Percentiles rank a stretch among this genome's conserved stretches.
Conservation (phyloP, 2,329 filamentous ascomycete genomes). For the Monilinia laxa region DNA sequence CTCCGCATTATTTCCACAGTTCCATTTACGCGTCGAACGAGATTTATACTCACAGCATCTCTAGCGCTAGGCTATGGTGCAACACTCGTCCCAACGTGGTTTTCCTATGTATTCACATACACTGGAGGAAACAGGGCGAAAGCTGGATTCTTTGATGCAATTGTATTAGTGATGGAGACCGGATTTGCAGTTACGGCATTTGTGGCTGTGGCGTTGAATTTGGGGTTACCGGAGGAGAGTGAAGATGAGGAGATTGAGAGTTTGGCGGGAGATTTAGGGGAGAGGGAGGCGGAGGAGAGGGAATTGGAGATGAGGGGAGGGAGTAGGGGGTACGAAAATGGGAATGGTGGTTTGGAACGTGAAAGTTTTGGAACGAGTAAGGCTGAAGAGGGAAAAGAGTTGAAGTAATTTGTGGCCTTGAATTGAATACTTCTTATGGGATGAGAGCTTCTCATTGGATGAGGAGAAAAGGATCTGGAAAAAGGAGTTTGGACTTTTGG, state of each 20-base stretch:
- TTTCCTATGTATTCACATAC: constrained; percentile 71
- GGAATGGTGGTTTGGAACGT: background rate
- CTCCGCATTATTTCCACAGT: constrained; percentile 72
- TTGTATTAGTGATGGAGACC: constrained; percentile 70
- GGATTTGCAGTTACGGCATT: constrained; percentile 75
- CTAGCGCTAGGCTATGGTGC: constrained; percentile 72
- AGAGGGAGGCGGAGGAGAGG: constrained; percentile 21
- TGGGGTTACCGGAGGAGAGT: constrained; percentile 71
- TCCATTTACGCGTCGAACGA: constrained; percentile 73
- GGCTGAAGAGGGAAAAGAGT: background rate
- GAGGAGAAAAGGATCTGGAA: background rate
- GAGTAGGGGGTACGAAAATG: background rate
- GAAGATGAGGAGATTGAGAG: constrained; percentile 54
- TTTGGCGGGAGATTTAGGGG: constrained; percentile 34
- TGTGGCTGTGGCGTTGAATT: constrained; percentile 58
- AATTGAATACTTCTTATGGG: no score
- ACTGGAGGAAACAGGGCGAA: constrained; percentile 64
- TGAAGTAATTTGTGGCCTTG: background rate
- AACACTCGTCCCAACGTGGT: constrained; percentile 66
- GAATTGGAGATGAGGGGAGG: background rate
- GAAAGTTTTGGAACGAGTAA: background rate
- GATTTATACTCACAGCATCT: constrained; percentile 77
- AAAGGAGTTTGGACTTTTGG: background rate
- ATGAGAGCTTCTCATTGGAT: background rate
- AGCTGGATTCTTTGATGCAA: constrained; percentile 72